phyloP scores from a whole-genome alignment of 495 filamentous ascomycete species.

The Neurospora sp. region DNA sequence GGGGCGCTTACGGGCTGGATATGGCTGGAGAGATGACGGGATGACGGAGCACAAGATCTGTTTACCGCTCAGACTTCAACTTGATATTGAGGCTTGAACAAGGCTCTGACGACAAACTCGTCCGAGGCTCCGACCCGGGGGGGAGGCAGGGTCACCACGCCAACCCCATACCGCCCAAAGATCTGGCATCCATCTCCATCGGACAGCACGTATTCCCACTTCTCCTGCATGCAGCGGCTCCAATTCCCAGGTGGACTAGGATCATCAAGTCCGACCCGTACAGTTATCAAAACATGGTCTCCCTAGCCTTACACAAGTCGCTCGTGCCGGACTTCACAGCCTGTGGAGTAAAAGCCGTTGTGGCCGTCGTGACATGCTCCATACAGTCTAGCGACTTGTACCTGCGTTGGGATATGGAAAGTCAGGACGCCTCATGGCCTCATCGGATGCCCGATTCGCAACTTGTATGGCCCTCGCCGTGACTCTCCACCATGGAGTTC shows the following conservation, averaged over 20 bases:
- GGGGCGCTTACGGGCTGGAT: not conserved
- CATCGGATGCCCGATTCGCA: not conserved
- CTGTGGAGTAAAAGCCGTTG: not conserved
- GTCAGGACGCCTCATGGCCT: not conserved
- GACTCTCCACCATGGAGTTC: not conserved
- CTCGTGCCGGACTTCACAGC: not conserved
- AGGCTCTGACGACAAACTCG: not conserved
- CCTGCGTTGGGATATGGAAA: not conserved
- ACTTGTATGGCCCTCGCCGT: not conserved
- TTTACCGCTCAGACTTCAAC: not conserved
- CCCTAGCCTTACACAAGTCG: not conserved
- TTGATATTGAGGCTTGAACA: not conserved
- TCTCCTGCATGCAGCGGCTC: not conserved
- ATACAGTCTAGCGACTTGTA: not conserved
- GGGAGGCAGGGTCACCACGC: not conserved
- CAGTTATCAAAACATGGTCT: not conserved
- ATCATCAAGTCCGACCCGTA: not conserved
- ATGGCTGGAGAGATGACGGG: not conserved
- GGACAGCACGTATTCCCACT: not conserved
- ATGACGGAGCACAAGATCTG: not conserved
- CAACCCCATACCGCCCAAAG: not conserved
- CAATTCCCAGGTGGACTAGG: not conserved
- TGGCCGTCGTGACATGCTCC: not conserved
- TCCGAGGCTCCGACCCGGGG: not conserved
- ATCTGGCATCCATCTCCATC: not conserved